Conservation (phyloP, 768 basidiomycete species). For the Pisolithus microcarpus region DNA sequence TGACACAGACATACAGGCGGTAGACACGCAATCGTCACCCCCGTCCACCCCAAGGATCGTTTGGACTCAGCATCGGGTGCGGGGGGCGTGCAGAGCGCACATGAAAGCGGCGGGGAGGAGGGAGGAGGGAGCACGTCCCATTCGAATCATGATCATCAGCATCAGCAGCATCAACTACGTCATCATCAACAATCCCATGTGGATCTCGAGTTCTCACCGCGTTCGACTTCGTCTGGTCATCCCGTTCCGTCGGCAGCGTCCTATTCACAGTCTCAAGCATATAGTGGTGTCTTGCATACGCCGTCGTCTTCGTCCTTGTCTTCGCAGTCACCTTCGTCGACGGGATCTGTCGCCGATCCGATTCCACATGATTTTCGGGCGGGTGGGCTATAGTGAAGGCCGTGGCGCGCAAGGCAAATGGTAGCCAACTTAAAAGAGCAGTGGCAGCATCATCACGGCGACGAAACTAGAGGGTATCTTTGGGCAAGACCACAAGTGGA, state of each 20-base stretch:
- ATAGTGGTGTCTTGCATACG: too few relatives aligned
- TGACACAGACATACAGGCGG: slow-evolving; percentile 63
- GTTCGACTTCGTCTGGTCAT: too few relatives aligned
- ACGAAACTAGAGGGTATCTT: too few relatives aligned
- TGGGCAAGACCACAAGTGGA: too few relatives aligned
- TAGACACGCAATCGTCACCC: slow-evolving; percentile 75
- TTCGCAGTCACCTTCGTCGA: too few relatives aligned
- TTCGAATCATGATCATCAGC: not conserved
- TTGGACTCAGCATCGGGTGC: slow-evolving; percentile 32
- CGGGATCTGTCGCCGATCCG: too few relatives aligned
- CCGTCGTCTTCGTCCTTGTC: too few relatives aligned
- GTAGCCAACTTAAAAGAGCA: too few relatives aligned
- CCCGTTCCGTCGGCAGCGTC: slow-evolving; percentile 30
- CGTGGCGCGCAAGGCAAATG: too few relatives aligned
- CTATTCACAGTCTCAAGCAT: slow-evolving; percentile 15
- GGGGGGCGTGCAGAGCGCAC: slow-evolving; percentile 8
- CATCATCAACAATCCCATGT: slow-evolving; percentile 44
- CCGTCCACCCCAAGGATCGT: slow-evolving; percentile 71
- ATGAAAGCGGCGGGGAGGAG: not conserved
- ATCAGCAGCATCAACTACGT: slow-evolving; percentile 3
- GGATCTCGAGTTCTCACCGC: slow-evolving; percentile 69
- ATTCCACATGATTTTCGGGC: too few relatives aligned
- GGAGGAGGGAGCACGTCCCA: not conserved
- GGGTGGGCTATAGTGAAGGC: too few relatives aligned
- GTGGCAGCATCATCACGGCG: too few relatives aligned